Conservation (phyloP, 192 early-diverging fungal genomes). For the Chytriomyces confervae region DNA sequence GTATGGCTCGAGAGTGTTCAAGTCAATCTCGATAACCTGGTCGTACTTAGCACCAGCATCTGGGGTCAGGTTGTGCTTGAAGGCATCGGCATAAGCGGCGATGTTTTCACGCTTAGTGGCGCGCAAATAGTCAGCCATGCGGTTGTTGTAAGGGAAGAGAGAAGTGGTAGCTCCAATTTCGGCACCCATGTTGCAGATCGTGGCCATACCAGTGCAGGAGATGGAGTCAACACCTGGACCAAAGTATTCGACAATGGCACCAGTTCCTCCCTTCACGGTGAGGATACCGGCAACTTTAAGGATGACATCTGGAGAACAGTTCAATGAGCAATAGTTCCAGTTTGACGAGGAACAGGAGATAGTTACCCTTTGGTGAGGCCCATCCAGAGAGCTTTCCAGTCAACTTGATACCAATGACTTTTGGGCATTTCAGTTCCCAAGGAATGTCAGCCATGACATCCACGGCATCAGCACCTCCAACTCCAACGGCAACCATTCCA, state of each 20-base stretch:
- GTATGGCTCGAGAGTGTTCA: slow-evolving; percentile 91
- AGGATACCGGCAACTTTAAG: slow-evolving; percentile 98
- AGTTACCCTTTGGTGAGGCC: slow-evolving; percentile 93
- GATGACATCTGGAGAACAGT: slow-evolving; percentile 74
- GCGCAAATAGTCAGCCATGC: slow-evolving; percentile 90
- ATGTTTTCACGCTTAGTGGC: slow-evolving; percentile 83
- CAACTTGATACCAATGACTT: slow-evolving; percentile 93
- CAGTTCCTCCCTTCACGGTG: slow-evolving; percentile 97
- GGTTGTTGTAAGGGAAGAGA: slow-evolving; percentile 90
- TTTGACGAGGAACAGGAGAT: slow-evolving; percentile 51
- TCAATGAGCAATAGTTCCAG: background rate
- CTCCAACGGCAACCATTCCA: slow-evolving; percentile 97
- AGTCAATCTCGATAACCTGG: slow-evolving; percentile 92
- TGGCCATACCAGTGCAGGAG: slow-evolving; percentile 98
- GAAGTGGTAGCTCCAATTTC: slow-evolving; percentile 98
- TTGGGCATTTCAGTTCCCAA: slow-evolving; percentile 97
- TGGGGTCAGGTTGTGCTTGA: slow-evolving; percentile 82
- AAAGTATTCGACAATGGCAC: slow-evolving; percentile 97
- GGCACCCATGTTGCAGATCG: slow-evolving; percentile 99
- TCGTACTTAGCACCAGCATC: slow-evolving; percentile 80
- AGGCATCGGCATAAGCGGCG: slow-evolving; percentile 58
- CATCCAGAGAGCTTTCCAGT: slow-evolving; percentile 86
- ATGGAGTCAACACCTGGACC: slow-evolving; percentile 92
- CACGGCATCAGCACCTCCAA: slow-evolving; percentile 98
- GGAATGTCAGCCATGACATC: slow-evolving; percentile 98